Conservation (phyloP, 805 yeast genomes). For the Saturnispora gosingensis region DNA sequence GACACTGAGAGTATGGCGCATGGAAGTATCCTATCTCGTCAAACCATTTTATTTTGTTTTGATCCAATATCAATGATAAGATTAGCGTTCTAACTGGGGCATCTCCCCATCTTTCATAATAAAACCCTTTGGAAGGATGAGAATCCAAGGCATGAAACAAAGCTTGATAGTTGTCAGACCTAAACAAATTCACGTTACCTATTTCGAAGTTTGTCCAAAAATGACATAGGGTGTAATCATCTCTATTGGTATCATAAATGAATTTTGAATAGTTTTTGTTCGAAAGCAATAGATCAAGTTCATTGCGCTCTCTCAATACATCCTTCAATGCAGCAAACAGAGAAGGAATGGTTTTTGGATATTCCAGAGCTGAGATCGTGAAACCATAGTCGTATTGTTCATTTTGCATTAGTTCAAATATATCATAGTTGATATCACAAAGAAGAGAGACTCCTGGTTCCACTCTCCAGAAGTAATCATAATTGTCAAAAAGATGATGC, state of each 20-base stretch:
- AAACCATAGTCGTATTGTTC: conserved; percentile 63
- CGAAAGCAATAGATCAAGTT: conserved; percentile 30
- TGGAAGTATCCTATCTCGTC: conserved; percentile 75
- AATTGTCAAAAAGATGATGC: conserved; percentile 57
- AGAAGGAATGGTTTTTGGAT: conserved; percentile 52
- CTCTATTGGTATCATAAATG: conserved; percentile 49
- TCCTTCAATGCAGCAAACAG: conserved; percentile 33
- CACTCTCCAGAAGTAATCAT: conserved; percentile 87
- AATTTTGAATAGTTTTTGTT: conserved; percentile 44
- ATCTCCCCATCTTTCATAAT: conserved; percentile 89
- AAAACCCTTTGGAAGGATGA: conserved; percentile 62
- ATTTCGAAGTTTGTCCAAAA: conserved; percentile 88
- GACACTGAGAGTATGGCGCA: conserved; percentile 74
- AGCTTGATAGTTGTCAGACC: conserved; percentile 52
- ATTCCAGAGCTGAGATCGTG: conserved; percentile 67
- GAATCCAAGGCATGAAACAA: conserved; percentile 63
- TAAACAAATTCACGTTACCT: conserved; percentile 62
- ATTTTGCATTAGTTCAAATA: conserved; percentile 64
- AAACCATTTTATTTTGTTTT: conserved; percentile 62
- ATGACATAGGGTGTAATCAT: conserved; percentile 67
- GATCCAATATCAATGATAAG: conserved; percentile 61
- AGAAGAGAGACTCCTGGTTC: conserved; percentile 72
- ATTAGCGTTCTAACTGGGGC: conserved; percentile 72
- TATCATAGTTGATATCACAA: conserved; percentile 71
- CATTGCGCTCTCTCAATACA: conserved; percentile 28